These are phyloP conservation scores for Paramyrothecium sp. DNA, from an alignment of 2,329 filamentous ascomycete species.

Conservation along the genomic window DNA sequence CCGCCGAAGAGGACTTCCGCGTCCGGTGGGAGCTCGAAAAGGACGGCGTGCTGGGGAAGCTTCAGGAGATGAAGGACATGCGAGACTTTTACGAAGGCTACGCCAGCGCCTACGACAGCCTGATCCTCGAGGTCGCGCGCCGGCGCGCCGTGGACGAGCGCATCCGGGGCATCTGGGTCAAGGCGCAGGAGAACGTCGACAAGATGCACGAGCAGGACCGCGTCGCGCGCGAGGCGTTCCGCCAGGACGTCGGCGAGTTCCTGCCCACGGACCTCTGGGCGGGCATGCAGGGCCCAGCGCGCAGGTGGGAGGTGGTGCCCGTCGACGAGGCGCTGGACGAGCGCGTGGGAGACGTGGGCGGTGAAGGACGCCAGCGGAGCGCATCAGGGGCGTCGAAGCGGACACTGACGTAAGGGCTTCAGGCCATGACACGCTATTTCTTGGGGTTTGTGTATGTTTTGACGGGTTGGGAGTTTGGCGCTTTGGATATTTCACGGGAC, in stretches of 20 bases:
- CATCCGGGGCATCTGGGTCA: slow-evolving; percentile 71
- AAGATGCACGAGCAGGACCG: slow-evolving; percentile 72
- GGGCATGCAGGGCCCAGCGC: slow-evolving; percentile 62
- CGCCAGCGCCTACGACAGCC: slow-evolving; percentile 75
- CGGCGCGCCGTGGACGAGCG: slow-evolving; percentile 71
- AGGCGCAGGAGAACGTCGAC: slow-evolving; percentile 75
- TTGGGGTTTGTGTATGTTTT: no score
- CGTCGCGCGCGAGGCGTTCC: slow-evolving; percentile 73
- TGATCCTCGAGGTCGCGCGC: slow-evolving; percentile 81
- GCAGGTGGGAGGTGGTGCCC: slow-evolving; percentile 47
- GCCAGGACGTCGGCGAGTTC: slow-evolving; percentile 79
- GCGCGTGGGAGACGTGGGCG: slow-evolving; percentile 9
- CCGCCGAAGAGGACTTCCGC: slow-evolving; percentile 62
- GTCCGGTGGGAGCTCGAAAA: slow-evolving; percentile 74
- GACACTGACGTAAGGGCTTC: not conserved
- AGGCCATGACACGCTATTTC: no score
- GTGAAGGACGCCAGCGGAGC: slow-evolving; percentile 14
- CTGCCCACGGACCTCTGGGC: slow-evolving; percentile 88
- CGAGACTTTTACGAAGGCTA: slow-evolving; percentile 87
- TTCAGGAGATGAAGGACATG: slow-evolving; percentile 75
- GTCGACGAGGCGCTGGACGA: slow-evolving; percentile 21
- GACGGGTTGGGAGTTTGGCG: not conserved
- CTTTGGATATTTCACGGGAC: no score
- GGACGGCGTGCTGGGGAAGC: slow-evolving; percentile 63
- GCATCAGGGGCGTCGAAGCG: slow-evolving; percentile 19